phyloP scores from a whole-genome alignment of 1,284 basidiomycete species.

The Ceratobasidium sp. region DNA sequence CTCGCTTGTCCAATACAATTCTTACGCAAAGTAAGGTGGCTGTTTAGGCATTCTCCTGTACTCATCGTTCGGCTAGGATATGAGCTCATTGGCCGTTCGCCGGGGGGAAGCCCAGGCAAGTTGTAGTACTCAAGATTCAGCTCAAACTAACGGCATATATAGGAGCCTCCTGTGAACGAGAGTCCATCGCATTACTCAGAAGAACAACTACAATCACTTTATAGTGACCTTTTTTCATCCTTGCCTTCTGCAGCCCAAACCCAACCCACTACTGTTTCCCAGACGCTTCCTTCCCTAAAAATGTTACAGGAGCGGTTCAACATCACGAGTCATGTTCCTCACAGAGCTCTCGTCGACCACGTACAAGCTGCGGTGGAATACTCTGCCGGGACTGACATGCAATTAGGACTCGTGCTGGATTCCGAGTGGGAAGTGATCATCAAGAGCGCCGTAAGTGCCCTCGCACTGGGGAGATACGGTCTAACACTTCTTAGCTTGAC shows the following conservation, averaged over 20 bases:
- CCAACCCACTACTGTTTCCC: not conserved
- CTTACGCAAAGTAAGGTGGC: not conserved
- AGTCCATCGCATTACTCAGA: slow-evolving; percentile 32
- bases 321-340: not conserved
- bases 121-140: not conserved
- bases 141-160: not conserved
- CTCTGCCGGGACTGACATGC: not conserved
- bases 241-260: not conserved
- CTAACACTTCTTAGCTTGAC: slow-evolving; percentile 47
- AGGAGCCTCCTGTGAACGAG: not conserved
- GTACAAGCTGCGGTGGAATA: slow-evolving; percentile 6
- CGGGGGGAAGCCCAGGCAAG: not conserved
- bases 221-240: slow-evolving; percentile 22
- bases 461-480: not conserved
- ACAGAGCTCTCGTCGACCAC: slow-evolving; percentile 14
- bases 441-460: slow-evolving; percentile 8
- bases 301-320: slow-evolving; percentile 15
- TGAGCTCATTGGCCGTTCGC: not conserved
- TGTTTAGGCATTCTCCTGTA: not conserved
- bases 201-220: slow-evolving; percentile 20
- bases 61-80: not conserved
- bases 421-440: slow-evolving; percentile 25
- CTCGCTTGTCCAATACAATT: not conserved
- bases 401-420: slow-evolving; percentile 32
- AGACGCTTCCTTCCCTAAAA: not conserved